These are phyloP conservation scores for Scytalidium sp. DNA, from an alignment of 2,329 filamentous ascomycete species.

Conservation along the genomic window DNA sequence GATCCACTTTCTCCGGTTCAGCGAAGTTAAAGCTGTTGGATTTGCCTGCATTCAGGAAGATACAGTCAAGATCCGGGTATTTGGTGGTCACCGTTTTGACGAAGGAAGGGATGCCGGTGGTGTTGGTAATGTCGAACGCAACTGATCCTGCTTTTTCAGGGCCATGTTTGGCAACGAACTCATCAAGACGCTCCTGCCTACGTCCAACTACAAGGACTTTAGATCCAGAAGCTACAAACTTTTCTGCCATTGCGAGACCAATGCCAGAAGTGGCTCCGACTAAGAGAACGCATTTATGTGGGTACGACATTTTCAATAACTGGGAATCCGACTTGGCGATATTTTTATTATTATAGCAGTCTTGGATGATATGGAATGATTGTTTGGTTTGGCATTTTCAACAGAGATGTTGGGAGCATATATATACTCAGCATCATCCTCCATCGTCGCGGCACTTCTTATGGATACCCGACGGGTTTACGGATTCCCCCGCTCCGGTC, in stretches of 20 bases:
- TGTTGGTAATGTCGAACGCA: constrained; percentile 45
- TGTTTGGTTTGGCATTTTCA: too few relatives aligned
- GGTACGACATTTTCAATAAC: constrained; percentile 49
- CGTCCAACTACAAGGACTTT: constrained; percentile 52
- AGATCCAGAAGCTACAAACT: constrained; percentile 45
- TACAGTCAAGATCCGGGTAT: constrained; percentile 51
- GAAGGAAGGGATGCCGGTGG: constrained; percentile 39
- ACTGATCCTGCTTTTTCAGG: constrained; percentile 35
- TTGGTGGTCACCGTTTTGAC: constrained; percentile 28
- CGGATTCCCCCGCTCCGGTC: too few relatives aligned
- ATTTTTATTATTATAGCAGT: too few relatives aligned
- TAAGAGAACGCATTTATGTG: constrained; percentile 52
- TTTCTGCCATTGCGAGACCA: constrained; percentile 41
- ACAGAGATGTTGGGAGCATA: too few relatives aligned
- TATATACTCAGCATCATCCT: too few relatives aligned
- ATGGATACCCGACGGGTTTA: too few relatives aligned
- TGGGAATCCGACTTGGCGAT: too few relatives aligned
- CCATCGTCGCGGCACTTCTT: too few relatives aligned
- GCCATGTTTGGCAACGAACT: constrained; percentile 43
- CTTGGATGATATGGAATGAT: too few relatives aligned
- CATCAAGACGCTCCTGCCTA: constrained; percentile 47
- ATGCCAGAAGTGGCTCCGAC: constrained; percentile 55
- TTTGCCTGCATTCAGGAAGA: constrained; percentile 57
- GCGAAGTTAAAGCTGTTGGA: constrained; percentile 48
- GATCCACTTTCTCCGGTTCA: constrained; percentile 38